Evolutionary conservation across 192 early-diverging fungal species (phyloP).

Genomic region (Blastocladiella britannica): DNA sequence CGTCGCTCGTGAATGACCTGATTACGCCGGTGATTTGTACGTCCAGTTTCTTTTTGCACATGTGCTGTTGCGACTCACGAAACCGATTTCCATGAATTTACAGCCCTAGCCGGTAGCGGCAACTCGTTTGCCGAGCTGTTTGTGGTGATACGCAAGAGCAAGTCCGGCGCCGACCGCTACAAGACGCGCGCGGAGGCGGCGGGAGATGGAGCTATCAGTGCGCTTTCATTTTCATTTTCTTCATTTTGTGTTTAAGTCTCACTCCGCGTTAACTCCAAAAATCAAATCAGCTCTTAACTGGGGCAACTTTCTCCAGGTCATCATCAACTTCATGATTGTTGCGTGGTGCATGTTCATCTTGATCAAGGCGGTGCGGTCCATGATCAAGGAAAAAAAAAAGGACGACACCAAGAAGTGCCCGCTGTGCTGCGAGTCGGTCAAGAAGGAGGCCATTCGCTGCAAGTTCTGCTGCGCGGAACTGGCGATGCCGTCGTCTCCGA

Average conservation of each 20-base stretch:
- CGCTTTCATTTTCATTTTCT: not conserved
- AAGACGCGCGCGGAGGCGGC: not conserved
- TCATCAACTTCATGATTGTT: not conserved
- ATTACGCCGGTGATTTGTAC: conserved; percentile 1
- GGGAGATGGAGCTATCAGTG: not conserved
- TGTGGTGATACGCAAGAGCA: not conserved
- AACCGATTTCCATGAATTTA: not conserved
- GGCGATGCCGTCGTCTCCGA: not conserved
- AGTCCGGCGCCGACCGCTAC: not conserved
- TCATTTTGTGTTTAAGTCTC: not conserved
- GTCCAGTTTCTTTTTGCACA: not conserved
- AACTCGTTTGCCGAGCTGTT: not conserved
- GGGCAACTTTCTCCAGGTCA: not conserved
- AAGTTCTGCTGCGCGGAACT: not conserved
- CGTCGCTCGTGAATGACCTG: conserved; percentile 3
- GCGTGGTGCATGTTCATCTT: not conserved
- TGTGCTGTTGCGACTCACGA: not conserved
- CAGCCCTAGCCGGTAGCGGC: not conserved
- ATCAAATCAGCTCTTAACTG: not conserved
- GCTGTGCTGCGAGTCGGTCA: not conserved
- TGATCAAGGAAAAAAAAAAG: not conserved
- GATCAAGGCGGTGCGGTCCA: not conserved
- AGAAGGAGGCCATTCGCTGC: not conserved
- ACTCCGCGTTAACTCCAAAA: too few relatives aligned
- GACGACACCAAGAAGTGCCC: not conserved